Conservation (phyloP, 1,284 basidiomycete genomes). For the Ustilago esculenta region DNA sequence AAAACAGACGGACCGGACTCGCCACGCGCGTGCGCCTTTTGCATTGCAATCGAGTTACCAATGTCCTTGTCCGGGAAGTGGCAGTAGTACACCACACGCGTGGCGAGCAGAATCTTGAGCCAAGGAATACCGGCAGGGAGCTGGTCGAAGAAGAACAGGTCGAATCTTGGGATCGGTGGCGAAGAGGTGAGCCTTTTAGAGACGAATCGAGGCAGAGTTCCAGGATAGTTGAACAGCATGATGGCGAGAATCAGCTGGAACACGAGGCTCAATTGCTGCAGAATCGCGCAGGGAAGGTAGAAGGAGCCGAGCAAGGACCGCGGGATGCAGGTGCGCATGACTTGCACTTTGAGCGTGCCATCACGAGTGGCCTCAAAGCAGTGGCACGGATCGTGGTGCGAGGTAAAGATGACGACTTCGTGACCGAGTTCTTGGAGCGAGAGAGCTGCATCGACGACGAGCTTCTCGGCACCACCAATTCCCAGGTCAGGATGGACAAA, state of each 20-base stretch:
- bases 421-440: conserved; percentile 86
- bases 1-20: conserved; percentile 38
- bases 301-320: conserved; percentile 80
- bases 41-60: conserved; percentile 70
- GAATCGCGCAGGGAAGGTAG: conserved; percentile 88
- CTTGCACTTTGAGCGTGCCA: conserved; percentile 81
- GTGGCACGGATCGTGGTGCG: conserved; percentile 80
- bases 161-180: conserved; percentile 69
- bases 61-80: conserved; percentile 88
- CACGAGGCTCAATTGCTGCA: conserved; percentile 82
- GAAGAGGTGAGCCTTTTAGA: conserved; percentile 42
- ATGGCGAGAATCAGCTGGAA: conserved; percentile 58
- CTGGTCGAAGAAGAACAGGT: conserved; percentile 94
- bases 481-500: conserved; percentile 96
- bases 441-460: conserved; percentile 94
- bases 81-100: conserved; percentile 92
- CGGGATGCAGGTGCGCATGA: conserved; percentile 79
- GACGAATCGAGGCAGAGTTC: conserved; percentile 59
- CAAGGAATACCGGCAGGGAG: conserved; percentile 89
- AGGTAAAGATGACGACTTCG: conserved; percentile 90
- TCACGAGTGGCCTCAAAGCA: conserved; percentile 64
- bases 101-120: conserved; percentile 75
- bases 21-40: conserved; percentile 65
- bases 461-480: conserved; percentile 94
- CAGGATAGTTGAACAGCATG: conserved; percentile 63